Conservation (phyloP, 768 basidiomycete species). For the Boletus bicolor region DNA sequence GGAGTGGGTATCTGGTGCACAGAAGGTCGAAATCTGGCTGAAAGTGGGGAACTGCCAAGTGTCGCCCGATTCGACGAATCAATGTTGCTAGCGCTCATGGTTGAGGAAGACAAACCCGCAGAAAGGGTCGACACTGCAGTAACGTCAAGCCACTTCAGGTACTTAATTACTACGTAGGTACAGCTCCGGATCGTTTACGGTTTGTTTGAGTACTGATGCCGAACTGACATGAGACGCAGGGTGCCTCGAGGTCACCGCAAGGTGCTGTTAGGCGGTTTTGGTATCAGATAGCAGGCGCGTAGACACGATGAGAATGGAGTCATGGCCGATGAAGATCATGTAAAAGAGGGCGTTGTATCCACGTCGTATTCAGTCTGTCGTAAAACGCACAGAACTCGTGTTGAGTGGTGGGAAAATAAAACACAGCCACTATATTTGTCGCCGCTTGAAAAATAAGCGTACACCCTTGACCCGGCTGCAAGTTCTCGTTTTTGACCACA, state of each 20-base stretch:
- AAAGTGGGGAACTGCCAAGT: slow-evolving; percentile 13
- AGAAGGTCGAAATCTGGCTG: slow-evolving; percentile 42
- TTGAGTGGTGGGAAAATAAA: slow-evolving; percentile 14
- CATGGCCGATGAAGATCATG: not conserved
- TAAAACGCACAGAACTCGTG: slow-evolving; percentile 9
- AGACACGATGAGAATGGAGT: not conserved
- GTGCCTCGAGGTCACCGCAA: slow-evolving; percentile 9
- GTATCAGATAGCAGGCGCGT: not conserved
- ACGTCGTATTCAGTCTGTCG: not conserved
- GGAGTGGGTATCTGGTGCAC: slow-evolving; percentile 50
- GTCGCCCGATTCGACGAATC: not conserved
- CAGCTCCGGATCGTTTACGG: not conserved
- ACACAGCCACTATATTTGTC: slow-evolving; percentile 29
- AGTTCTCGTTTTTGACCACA: slow-evolving; percentile 34
- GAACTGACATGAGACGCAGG: not conserved
- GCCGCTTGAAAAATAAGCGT: slow-evolving; percentile 37
- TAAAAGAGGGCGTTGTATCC: not conserved
- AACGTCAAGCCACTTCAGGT: not conserved
- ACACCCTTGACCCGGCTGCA: slow-evolving; percentile 37
- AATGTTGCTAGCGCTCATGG: slow-evolving; percentile 7
- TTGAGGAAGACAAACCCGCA: not conserved
- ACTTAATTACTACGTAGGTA: not conserved
- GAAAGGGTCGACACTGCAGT: not conserved
- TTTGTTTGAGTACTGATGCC: not conserved
- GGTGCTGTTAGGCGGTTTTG: not conserved